phyloP scores from a whole-genome alignment of 345 rosid genomes.

The Gossypium thurberi region DNA sequence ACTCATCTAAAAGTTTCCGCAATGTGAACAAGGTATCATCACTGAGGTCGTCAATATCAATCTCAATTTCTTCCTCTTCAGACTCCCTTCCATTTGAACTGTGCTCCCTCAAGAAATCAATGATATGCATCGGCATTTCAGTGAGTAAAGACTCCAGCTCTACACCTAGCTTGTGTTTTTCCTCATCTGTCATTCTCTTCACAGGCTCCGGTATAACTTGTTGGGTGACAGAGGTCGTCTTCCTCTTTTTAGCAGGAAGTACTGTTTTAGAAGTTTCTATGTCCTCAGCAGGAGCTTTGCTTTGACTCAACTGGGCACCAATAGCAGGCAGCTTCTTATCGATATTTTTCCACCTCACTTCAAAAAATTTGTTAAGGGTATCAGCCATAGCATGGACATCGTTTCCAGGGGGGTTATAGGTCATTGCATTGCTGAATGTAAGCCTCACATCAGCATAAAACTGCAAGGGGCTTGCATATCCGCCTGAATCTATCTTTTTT shows the following conservation, averaged over 20 bases:
- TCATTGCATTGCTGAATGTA: constrained; percentile 80
- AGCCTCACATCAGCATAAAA: constrained; percentile 82
- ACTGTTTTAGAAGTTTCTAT: constrained; percentile 30
- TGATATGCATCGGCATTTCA: constrained; percentile 68
- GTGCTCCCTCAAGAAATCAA: constrained; percentile 75
- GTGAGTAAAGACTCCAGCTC: constrained; percentile 54
- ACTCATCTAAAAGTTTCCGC: constrained; percentile 64
- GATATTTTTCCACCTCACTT: constrained; percentile 73
- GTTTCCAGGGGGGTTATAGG: constrained; percentile 85
- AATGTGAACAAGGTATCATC: constrained; percentile 68
- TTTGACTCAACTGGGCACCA: constrained; percentile 29
- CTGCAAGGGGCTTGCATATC: constrained; percentile 66
- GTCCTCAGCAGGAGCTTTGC: constrained; percentile 26
- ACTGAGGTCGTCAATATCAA: constrained; percentile 86
- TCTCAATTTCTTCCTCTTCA: constrained; percentile 87
- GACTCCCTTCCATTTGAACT: constrained; percentile 58
- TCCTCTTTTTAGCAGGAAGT: constrained; percentile 63
- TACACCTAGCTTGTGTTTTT: constrained; percentile 52
- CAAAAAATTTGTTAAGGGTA: constrained; percentile 62
- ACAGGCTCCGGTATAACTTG: constrained; percentile 42
- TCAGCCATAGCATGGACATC: constrained; percentile 82
- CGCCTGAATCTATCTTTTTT: constrained; percentile 49
- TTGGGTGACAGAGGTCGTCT: constrained; percentile 33
- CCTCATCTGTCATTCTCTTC: constrained; percentile 55
- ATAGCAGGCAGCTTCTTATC: constrained; percentile 53